Conservation (phyloP, 2,329 filamentous ascomycete species). For the Colletotrichum limetticola region DNA sequence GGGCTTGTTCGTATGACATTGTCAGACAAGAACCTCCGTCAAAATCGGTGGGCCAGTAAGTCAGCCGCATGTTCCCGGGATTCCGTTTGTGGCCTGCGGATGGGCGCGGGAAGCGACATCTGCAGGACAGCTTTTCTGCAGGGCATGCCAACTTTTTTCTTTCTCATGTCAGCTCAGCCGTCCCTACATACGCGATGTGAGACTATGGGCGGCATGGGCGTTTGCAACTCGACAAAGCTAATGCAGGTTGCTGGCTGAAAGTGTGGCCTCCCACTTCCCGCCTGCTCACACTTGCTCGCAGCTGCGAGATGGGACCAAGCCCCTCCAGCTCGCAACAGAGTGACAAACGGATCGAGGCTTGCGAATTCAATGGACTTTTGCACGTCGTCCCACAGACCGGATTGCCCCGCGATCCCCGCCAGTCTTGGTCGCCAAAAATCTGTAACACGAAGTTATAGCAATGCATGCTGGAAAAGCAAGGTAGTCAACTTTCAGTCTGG, state of each 20-base stretch:
- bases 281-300: not conserved
- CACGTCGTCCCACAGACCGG: not conserved
- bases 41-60: not conserved
- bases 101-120: not conserved
- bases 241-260: not conserved
- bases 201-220: conserved; percentile 18
- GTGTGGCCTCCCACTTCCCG: not conserved
- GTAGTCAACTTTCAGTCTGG: not conserved
- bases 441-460: not conserved
- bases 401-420: not conserved
- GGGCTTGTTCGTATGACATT: not conserved
- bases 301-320: not conserved
- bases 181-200: not conserved
- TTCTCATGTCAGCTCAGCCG: not conserved
- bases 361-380: not conserved
- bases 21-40: not conserved
- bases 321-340: not conserved
- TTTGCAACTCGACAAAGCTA: not conserved
- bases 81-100: not conserved
- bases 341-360: not conserved
- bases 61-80: not conserved
- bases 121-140: not conserved
- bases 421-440: not conserved
- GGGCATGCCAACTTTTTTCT: not conserved
- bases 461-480: not conserved